Base-by-base conservation (phyloP, 1,139 yeast genomes). In the Pichia norvegensis region DNA sequence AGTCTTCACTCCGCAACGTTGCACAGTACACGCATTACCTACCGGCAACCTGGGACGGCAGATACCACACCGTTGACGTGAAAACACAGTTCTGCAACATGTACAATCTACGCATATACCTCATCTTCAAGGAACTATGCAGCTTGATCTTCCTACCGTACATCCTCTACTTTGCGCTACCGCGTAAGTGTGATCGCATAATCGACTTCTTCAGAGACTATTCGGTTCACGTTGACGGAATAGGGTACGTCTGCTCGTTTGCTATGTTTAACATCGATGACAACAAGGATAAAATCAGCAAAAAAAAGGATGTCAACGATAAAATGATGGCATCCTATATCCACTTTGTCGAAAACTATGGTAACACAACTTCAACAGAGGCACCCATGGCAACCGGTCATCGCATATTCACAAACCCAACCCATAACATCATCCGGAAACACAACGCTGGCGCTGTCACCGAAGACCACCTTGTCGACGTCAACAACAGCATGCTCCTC, bases 291-390 rank as follows among this genome's bases (percentile, higher is more conserved):
- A 66, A 61, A 44, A 53, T 57, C 7, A 39, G 23, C 8, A 36
- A 27, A 4, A 66, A 73, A 20, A 54, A 55, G 36, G 54, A 62
- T 25, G 79, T 80, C 33, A 90, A 86, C 55, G 95, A 87, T 50
- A 90, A 90, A 62, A 90, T 90, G 97, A 78, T 86, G 61, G 87
- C 87, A 58, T 85, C 95, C 1, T 90, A 87, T 61, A 70, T 87
- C 68, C 81, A 87, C 62, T 90, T 90, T 61, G 67, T 88, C 55
- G 95, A 88, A 58, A 85, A 86, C 54, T 88, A 88, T 62, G 88
- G 82, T 3, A 42, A 44, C 14, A 14, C 31, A 13, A 27, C 8
- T 33, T 17, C 19, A 20, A 37, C 22, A 33, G 22, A 14, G 40
- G 38, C 20, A 33, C 29, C 17, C 31, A n/a, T n/a, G n/a, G 11